Percentiles rank a stretch among this genome's conserved stretches.
phyloP scores from a whole-genome alignment of 495 filamentous ascomycete genomes.

The Rostrohypoxylon terebratum region DNA sequence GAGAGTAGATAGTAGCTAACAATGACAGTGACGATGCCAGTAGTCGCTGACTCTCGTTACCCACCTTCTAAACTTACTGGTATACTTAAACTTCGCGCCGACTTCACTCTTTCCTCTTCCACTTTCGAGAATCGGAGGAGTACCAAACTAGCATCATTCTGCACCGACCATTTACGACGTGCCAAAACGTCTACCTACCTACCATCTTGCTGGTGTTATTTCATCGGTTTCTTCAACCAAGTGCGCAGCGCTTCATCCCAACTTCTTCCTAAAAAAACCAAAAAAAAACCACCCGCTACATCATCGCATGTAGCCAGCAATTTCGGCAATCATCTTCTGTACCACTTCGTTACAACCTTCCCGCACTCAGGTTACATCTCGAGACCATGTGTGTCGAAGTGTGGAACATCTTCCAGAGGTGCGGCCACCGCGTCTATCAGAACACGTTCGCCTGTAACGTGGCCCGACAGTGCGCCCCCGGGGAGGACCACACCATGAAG shows the following conservation, averaged over 20 bases:
- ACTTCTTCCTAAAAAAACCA: background rate
- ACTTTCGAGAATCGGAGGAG: background rate
- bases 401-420: conserved; percentile 30
- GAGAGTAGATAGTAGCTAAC: background rate
- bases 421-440: conserved; percentile 46
- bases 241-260: background rate
- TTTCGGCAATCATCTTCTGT: conserved; percentile 10
- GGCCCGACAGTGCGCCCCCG: conserved; percentile 9
- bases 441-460: conserved; percentile 40
- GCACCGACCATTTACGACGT: background rate
- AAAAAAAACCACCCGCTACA: background rate
- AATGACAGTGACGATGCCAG: conserved; percentile 13
- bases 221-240: background rate
- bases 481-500: conserved; percentile 26
- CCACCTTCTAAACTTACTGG: conserved; percentile 6
- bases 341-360: conserved; percentile 3
- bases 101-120: background rate
- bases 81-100: background rate
- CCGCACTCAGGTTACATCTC: conserved; percentile 8
- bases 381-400: conserved; percentile 47
- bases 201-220: conserved; percentile 10
- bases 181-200: background rate
- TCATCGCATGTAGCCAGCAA: background rate
- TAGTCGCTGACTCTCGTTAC: conserved; percentile 6
- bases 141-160: background rate